A percentile compares a stretch with the other conserved stretches of the same genome.
phyloP scores from a whole-genome alignment of 305 asterid genomes.

The Rubia balearica region DNA sequence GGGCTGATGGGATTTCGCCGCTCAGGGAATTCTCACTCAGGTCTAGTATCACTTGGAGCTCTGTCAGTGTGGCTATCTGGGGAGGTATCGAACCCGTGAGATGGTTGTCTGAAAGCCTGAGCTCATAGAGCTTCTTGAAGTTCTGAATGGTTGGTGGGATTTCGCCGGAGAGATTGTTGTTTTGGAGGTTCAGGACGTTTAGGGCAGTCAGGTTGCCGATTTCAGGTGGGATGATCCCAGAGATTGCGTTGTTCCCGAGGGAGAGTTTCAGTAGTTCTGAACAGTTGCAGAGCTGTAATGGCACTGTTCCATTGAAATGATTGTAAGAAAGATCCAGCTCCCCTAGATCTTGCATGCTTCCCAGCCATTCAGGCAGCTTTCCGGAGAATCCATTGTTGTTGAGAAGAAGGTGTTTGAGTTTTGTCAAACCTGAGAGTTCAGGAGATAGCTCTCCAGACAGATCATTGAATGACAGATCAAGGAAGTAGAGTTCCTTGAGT shows the following conservation, averaged over 20 bases:
- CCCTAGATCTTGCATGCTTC: constrained; percentile 57
- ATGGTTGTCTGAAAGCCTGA: constrained; percentile 62
- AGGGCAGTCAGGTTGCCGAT: constrained; percentile 58
- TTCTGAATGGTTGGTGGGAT: constrained; percentile 63
- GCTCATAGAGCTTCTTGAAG: constrained; percentile 73
- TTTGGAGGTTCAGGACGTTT: constrained; percentile 63
- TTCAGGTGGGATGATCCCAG: constrained; percentile 64
- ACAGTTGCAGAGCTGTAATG: constrained; percentile 60
- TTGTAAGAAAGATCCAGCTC: constrained; percentile 76
- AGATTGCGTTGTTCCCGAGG: constrained; percentile 43
- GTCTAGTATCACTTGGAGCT: constrained; percentile 70
- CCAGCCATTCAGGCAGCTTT: constrained; percentile 61
- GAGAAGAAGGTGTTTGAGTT: constrained; percentile 60
- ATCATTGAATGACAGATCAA: constrained; percentile 70
- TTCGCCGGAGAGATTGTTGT: constrained; percentile 55
- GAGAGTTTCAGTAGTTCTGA: constrained; percentile 57
- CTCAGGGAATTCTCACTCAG: constrained; percentile 58
- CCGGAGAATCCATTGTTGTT: constrained; percentile 52
- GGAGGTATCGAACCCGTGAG: constrained; percentile 56
- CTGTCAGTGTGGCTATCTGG: constrained; percentile 57
- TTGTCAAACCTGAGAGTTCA: constrained; percentile 40
- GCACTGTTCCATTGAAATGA: constrained; percentile 54
- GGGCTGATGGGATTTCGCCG: constrained; percentile 63
- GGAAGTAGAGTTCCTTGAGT: constrained; percentile 49
- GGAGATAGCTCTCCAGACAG: constrained; percentile 47